Percentiles rank a stretch among this genome's conserved stretches.
These are phyloP conservation scores for Phialophora verrucosa DNA, from an alignment of 2,329 filamentous ascomycete species.

Conservation along the genomic window DNA sequence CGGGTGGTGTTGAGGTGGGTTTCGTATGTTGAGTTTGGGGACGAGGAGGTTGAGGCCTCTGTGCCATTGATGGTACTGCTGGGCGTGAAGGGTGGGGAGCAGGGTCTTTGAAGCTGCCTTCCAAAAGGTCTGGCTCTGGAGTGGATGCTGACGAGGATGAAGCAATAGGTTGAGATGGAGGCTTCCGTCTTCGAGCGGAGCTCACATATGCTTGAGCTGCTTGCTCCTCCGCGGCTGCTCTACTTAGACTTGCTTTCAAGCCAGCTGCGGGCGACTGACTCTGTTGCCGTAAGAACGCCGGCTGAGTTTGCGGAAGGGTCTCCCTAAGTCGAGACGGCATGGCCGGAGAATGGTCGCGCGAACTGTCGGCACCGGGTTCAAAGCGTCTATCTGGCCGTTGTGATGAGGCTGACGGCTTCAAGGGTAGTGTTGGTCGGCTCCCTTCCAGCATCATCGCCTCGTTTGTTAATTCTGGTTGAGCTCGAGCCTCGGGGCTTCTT, in stretches of 20 bases:
- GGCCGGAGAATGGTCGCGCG: constrained; percentile 58
- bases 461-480: constrained; percentile 40
- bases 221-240: constrained; percentile 78
- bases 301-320: constrained; percentile 48
- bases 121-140: constrained; percentile 68
- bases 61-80: constrained; percentile 42
- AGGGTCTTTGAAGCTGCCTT: constrained; percentile 45
- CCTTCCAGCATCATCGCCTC: constrained; percentile 79
- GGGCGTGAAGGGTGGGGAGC: constrained; percentile 36
- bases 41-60: constrained; percentile 45
- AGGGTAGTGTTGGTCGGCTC: constrained; percentile 61
- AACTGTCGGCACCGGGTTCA: constrained; percentile 32
- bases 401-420: constrained; percentile 40
- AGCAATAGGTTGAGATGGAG: constrained; percentile 45
- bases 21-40: constrained; percentile 39
- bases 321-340: constrained; percentile 52
- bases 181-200: constrained; percentile 77
- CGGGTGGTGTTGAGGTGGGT: constrained; percentile 3
- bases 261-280: constrained; percentile 53
- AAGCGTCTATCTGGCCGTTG: constrained; percentile 30
- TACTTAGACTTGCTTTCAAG: constrained; percentile 68
- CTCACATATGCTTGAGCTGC: constrained; percentile 84
- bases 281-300: constrained; percentile 65
- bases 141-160: constrained; percentile 52
- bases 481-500: constrained; percentile 19